Conservation (phyloP, 805 yeast species). For the Candida parachauliodes region DNA sequence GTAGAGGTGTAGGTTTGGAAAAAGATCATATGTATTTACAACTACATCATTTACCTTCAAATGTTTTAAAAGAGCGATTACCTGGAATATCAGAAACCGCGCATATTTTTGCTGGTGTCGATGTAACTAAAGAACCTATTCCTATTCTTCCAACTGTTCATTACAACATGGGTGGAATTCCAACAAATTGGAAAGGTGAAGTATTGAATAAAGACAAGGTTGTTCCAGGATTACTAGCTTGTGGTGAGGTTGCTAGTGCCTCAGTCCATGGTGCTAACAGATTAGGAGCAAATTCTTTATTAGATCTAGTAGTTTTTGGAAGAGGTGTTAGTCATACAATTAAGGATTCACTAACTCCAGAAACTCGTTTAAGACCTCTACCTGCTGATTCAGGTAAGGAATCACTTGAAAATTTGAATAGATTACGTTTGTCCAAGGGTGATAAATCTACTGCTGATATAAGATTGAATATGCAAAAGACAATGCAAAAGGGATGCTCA, state of each 20-base stretch:
- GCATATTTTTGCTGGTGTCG: conserved; percentile 97
- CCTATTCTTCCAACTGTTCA: conserved; percentile 98
- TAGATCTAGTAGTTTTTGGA: conserved; percentile 96
- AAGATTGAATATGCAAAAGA: conserved; percentile 88
- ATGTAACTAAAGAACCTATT: conserved; percentile 98
- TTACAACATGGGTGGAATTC: conserved; percentile 99
- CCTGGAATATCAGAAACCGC: conserved; percentile 99
- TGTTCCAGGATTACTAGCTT: conserved; percentile 91
- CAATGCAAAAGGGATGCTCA: conserved; percentile 96
- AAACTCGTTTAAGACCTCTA: conserved; percentile 76
- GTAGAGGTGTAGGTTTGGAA: conserved; percentile 97
- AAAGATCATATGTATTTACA: conserved; percentile 95
- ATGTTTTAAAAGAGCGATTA: conserved; percentile 88
- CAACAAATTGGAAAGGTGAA: conserved; percentile 97
- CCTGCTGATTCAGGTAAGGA: conserved; percentile 86
- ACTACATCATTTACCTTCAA: conserved; percentile 88
- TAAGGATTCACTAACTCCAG: conserved; percentile 80
- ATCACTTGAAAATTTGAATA: conserved; percentile 87
- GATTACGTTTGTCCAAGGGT: conserved; percentile 81
- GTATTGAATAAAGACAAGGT: conserved; percentile 75
- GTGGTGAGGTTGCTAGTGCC: conserved; percentile 99
- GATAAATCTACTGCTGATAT: conserved; percentile 79
- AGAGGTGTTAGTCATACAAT: conserved; percentile 96
- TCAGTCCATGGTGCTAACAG: conserved; percentile 99
- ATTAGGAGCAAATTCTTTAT: conserved; percentile 95